A percentile compares a stretch with the other conserved stretches of the same genome.
Evolutionary conservation across 2,329 filamentous ascomycete species (phyloP).

Genomic region (Aureobasidium sp.): DNA sequence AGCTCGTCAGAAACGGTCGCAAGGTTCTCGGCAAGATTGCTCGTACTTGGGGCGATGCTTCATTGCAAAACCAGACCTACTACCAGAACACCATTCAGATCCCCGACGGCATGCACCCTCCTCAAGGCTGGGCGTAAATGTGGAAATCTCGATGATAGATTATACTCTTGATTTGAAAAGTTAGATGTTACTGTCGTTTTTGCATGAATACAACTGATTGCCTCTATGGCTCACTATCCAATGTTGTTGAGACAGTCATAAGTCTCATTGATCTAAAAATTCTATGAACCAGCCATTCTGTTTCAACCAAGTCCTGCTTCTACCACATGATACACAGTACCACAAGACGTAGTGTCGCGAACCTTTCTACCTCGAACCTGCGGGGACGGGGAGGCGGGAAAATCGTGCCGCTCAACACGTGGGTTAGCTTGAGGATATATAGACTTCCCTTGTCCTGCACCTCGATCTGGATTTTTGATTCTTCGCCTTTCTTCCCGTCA

Average conservation of each 20-base stretch:
- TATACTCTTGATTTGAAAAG: neutral
- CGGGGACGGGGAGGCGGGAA: constrained; percentile 6
- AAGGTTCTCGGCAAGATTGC: constrained; percentile 27
- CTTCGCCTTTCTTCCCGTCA: neutral
- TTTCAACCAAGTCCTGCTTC: neutral
- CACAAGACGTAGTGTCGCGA: neutral
- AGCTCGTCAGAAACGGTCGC: constrained; percentile 24
- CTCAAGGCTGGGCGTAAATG: constrained; percentile 21
- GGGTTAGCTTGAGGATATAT: constrained; percentile 3
- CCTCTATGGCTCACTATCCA: neutral
- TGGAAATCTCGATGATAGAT: neutral
- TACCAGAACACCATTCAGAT: constrained; percentile 28
- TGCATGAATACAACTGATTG: neutral
- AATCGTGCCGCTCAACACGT: neutral
- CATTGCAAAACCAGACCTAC: constrained; percentile 19
- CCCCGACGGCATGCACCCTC: constrained; percentile 30
- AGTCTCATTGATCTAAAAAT: too few relatives aligned
- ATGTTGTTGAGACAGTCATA: too few relatives aligned
- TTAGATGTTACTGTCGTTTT: neutral
- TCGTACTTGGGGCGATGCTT: constrained; percentile 19
- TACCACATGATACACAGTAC: neutral
- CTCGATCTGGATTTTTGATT: neutral
- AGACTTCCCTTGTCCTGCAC: neutral
- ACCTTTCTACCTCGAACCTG: neutral
- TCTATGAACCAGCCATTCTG: neutral